Base-by-base conservation (phyloP, 2,329 filamentous ascomycete species). In the Xylariaceae sp. region DNA sequence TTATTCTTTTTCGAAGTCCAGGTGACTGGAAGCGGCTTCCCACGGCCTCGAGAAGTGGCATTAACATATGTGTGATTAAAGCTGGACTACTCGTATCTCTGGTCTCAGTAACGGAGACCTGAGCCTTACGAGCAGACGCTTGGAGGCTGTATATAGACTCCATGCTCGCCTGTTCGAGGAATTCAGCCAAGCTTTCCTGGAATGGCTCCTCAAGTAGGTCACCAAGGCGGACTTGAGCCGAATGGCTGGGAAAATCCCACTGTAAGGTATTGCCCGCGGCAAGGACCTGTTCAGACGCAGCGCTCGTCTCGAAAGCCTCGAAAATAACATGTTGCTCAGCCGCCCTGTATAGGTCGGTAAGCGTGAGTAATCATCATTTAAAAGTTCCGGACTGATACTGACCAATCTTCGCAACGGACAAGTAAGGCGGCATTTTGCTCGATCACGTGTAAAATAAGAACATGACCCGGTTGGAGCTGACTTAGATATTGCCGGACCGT, bases 51-150 rank as follows among this genome's bases (percentile, higher is more conserved):
- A 89, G 67, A 0, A 88, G 65, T 0, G 81, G 76, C 69, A 86
- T 80, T 6, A 88, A 71, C 55, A 86, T 72, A 6, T 81, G 74
- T 0, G 76, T 80, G 2, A 89, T 76, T 1, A 88, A 66, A 0
- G 76, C 71, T 0, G 85, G 85, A 51, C 80, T 67, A 0, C 73
- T 67, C 0, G 81, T 83, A 48, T 88, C 80, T 6, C 86, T 78
- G 12, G 68, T 68, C 63, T 89, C 85, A 7, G 72, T 67, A 0
- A 80, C 66, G 0, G 65, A 61, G 0, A 69, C 66, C 0, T 76
- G 74, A 0, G 78, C 80, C 60, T 88, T 89, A 26, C 59, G 59
- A 0, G 76, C 71, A 4, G 69, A 67, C 0, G 80, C 79, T 0
- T 76, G 73, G 53, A 87, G 84, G 1, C 65, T 68, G 30, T 80